Conservation (phyloP, 1,284 basidiomycete genomes). For the Irpex lacteus region DNA sequence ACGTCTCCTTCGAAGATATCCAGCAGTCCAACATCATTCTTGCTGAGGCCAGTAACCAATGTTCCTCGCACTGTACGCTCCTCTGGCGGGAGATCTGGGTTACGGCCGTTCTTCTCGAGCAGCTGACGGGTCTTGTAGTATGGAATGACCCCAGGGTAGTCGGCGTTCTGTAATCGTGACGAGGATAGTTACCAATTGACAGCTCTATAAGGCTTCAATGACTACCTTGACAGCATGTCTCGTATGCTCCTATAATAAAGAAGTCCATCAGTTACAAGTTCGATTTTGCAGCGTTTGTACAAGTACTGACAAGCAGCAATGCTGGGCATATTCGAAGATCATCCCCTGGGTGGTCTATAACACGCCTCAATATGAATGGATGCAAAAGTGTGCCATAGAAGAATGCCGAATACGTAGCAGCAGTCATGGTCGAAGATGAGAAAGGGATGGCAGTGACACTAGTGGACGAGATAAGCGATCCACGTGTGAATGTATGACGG, state of each 20-base stretch:
- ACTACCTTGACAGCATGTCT: slow-evolving; percentile 61
- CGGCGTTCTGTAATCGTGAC: slow-evolving; percentile 41
- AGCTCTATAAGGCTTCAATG: not conserved
- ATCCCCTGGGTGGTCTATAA: slow-evolving; percentile 44
- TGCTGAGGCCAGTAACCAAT: slow-evolving; percentile 62
- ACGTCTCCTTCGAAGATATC: slow-evolving; percentile 83
- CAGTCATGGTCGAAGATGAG: not conserved
- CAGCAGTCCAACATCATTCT: slow-evolving; percentile 53
- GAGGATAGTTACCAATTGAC: not conserved
- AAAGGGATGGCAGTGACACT: not conserved
- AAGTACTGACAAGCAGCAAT: slow-evolving; percentile 38
- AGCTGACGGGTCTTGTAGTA: slow-evolving; percentile 43
- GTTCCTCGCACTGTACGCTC: slow-evolving; percentile 67
- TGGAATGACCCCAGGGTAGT: slow-evolving; percentile 80
- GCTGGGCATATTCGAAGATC: slow-evolving; percentile 47
- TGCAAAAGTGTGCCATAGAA: slow-evolving; percentile 81
- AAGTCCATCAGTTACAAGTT: no score
- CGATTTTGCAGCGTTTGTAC: no score
- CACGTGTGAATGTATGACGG: not conserved
- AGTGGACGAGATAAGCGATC: not conserved
- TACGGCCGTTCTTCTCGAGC: slow-evolving; percentile 26
- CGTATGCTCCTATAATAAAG: slow-evolving; percentile 58
- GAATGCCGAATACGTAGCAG: slow-evolving; percentile 50
- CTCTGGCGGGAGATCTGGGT: slow-evolving; percentile 41
- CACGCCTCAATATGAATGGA: slow-evolving; percentile 49